These are phyloP conservation scores for Gymnopus androsaceus DNA, from an alignment of 1,284 basidiomycete genomes.

Conservation along the genomic window DNA sequence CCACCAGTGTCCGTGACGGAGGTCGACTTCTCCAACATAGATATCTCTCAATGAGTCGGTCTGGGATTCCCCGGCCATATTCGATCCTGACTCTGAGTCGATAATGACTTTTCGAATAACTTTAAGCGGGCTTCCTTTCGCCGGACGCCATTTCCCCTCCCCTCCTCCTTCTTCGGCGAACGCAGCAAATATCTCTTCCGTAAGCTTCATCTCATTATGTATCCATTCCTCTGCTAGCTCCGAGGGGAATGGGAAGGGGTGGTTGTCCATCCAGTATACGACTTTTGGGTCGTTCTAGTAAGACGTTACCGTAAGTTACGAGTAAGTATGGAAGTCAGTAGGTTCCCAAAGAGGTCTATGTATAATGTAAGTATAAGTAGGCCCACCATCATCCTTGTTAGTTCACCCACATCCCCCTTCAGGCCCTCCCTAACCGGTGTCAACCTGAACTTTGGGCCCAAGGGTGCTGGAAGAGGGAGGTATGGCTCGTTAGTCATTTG, in stretches of 20 bases:
- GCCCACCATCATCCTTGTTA: slow-evolving; percentile 19
- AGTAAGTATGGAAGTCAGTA: too few relatives aligned
- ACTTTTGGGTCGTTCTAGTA: slow-evolving; percentile 23
- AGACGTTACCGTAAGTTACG: too few relatives aligned
- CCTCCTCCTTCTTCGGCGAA: slow-evolving; percentile 11
- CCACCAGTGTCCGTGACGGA: neutral
- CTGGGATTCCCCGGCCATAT: too few relatives aligned
- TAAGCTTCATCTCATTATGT: slow-evolving; percentile 10
- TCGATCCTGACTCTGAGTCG: neutral
- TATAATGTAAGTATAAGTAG: neutral
- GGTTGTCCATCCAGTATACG: slow-evolving; percentile 17
- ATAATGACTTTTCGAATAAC: slow-evolving; percentile 1
- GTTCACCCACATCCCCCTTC: neutral
- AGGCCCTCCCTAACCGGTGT: neutral
- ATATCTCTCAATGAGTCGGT: slow-evolving; percentile 7
- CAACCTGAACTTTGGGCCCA: slow-evolving; percentile 19
- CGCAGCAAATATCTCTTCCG: slow-evolving; percentile 11
- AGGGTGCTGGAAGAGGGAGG: slow-evolving; percentile 19
- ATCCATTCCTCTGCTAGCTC: slow-evolving; percentile 6
- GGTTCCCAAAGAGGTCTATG: too few relatives aligned
- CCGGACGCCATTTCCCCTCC: neutral
- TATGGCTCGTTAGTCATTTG: slow-evolving; percentile 15
- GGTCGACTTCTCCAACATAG: slow-evolving; percentile 20
- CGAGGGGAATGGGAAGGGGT: slow-evolving; percentile 16
- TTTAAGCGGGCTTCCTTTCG: neutral